A percentile compares a stretch with the other conserved stretches of the same genome.
These are phyloP conservation scores for Achaetomiella virescens DNA, from an alignment of 495 filamentous ascomycete genomes.

Conservation along the genomic window DNA sequence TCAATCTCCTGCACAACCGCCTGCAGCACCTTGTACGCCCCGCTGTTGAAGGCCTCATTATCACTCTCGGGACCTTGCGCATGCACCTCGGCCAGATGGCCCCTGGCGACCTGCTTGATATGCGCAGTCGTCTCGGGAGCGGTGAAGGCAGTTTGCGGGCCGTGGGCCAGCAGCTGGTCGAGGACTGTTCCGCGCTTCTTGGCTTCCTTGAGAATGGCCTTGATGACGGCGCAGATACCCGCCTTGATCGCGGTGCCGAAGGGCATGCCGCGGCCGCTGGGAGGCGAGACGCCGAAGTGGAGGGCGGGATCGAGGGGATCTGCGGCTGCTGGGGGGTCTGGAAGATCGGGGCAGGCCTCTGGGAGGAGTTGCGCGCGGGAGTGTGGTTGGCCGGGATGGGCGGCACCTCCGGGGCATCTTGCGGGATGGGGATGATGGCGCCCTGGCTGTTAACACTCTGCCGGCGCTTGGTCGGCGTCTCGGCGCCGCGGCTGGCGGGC, in stretches of 20 bases:
- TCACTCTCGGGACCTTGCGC: neutral
- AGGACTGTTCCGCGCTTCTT: neutral
- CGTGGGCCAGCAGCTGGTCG: neutral
- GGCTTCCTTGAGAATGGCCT: conserved; percentile 1
- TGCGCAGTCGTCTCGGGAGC: neutral
- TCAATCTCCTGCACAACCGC: neutral
- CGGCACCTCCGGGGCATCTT: neutral
- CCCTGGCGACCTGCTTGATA: neutral
- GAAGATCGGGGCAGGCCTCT: neutral
- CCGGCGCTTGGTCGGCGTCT: conserved; percentile 8
- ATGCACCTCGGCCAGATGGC: neutral
- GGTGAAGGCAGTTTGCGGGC: conserved; percentile 1
- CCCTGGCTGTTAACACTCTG: conserved; percentile 2
- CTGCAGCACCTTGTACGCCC: conserved; percentile 4
- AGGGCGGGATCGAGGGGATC: conserved; percentile 3
- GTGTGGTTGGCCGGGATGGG: neutral
- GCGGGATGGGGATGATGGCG: neutral
- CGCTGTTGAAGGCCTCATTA: neutral
- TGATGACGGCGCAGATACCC: conserved; percentile 6
- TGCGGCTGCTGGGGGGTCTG: neutral
- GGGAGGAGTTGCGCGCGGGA: neutral
- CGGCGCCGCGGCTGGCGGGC: neutral
- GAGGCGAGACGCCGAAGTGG: conserved; percentile 3
- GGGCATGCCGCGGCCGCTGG: neutral
- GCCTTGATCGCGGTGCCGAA: conserved; percentile 9